Evolutionary conservation across 257 asterid genomes (phyloP).

Genomic region (Nicotiana otophora): DNA sequence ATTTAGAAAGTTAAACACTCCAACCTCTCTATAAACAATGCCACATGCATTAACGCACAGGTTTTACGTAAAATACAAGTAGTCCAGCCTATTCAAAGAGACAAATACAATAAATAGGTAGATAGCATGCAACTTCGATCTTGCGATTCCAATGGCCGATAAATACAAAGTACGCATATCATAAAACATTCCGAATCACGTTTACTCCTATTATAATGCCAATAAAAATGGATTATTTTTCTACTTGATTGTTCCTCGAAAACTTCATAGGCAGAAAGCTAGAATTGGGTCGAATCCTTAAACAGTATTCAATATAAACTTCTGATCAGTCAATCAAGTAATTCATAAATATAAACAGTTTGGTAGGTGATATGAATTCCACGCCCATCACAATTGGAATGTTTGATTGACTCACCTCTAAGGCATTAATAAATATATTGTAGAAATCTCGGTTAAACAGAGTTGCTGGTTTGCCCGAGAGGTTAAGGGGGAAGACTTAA

Average conservation of each 20-base stretch:
- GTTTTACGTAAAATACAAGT: neutral
- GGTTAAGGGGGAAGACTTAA: conserved; percentile 49
- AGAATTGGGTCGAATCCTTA: neutral
- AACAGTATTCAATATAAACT: neutral
- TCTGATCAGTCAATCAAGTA: neutral
- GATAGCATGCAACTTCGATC: neutral
- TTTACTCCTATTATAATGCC: neutral
- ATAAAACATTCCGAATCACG: neutral
- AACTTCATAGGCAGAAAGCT: neutral
- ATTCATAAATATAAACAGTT: neutral
- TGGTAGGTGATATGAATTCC: neutral
- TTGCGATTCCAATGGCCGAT: neutral
- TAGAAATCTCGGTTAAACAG: too few species aligned
- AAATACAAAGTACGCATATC: neutral
- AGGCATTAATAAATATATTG: neutral
- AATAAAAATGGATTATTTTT: neutral
- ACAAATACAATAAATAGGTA: neutral
- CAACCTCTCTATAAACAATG: neutral
- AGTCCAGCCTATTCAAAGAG: neutral
- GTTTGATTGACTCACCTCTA: neutral
- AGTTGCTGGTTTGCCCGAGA: conserved; percentile 42
- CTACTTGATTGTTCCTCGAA: neutral
- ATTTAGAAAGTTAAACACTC: too few species aligned
- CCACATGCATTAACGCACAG: neutral
- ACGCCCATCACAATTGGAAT: neutral